Evolutionary conservation across 305 asterid genomes (phyloP), one percentile per base, ranked within the genome.

Genomic region (Lippia alba): DNA sequence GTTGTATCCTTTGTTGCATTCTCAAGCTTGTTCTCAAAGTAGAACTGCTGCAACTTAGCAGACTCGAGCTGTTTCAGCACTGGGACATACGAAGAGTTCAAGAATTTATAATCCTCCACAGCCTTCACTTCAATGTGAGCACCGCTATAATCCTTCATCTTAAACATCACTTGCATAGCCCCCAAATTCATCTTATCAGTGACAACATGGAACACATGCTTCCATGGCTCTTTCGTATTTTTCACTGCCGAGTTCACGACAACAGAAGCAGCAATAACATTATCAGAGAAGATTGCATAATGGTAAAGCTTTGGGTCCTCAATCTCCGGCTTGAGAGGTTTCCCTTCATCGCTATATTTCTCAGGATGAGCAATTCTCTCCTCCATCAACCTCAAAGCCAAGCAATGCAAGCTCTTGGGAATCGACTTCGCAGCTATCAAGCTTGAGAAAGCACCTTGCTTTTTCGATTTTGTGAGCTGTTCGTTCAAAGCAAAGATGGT

Each of bases 121-220:
- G 97, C 96, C 85, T 87, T 91, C 74, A 91, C 94, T 74, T 91
- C 96, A 53, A 91, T 81, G 75, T 91, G 97, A 56, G 94, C 97
- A 60, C 96, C 96, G 6, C 83, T 86, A 73, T 91, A 91, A 71
- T 91, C 90, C 79, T 80, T 86, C 63, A 86, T 86, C 85, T 85
- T 88, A 77, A 91, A 91, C 96, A 91, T 91, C 74, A 91, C 97
- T 77, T 91, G 97, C 97, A 91, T 91, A 19, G 97, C 91, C 78
- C 96, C 97, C n/a, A 88, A 87, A 78, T 91, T 91, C 97, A 91
- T 91, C 81, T 91, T 91, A 76, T 91, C 97, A n/a, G 96, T 91
- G 44, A 91, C 97, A 4, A 91, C 97, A 81, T 91, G 97, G 82
- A 91, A 91, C 78, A 91, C 96, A 8, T 88, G 97, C 87, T 84